These are phyloP conservation scores for Cryptococcus maquisensis DNA, from an alignment of 1,284 basidiomycete genomes.

Conservation along the genomic window DNA sequence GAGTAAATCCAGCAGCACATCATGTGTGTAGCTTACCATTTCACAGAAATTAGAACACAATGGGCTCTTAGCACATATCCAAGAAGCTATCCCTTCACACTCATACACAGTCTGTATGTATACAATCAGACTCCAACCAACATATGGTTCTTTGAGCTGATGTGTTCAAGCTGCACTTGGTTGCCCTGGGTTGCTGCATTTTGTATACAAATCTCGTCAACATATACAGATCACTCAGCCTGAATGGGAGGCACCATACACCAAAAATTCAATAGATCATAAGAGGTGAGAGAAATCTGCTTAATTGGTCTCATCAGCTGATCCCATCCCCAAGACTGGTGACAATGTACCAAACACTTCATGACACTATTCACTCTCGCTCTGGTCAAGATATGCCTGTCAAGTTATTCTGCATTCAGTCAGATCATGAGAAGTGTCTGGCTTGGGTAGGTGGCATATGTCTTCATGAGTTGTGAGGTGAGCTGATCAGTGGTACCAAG, in stretches of 20 bases:
- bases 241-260: constrained; percentile 75
- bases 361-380: constrained; percentile 79
- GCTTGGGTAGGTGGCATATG: constrained; percentile 52
- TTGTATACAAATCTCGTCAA: constrained; percentile 84
- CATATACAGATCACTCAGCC: constrained; percentile 86
- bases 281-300: constrained; percentile 23
- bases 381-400: constrained; percentile 67
- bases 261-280: constrained; percentile 48
- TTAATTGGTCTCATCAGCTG: neutral
- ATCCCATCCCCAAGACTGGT: constrained; percentile 56
- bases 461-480: no score
- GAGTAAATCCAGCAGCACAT: no score
- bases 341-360: constrained; percentile 76
- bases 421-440: constrained; percentile 78
- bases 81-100: constrained; percentile 33
- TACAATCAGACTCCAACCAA: no score
- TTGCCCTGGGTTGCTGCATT: constrained; percentile 85
- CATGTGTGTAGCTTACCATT: constrained; percentile 2
- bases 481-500: constrained; percentile 50
- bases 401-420: constrained; percentile 78
- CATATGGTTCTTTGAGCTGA: neutral
- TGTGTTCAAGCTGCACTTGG: constrained; percentile 57
- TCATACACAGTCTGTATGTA: constrained; percentile 46
- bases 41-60: constrained; percentile 61
- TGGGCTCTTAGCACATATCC: constrained; percentile 54